A percentile compares a stretch with the other conserved stretches of the same genome.
Conservation (phyloP, 2,329 filamentous ascomycete genomes). For the Sarocladiaceae sp. region DNA sequence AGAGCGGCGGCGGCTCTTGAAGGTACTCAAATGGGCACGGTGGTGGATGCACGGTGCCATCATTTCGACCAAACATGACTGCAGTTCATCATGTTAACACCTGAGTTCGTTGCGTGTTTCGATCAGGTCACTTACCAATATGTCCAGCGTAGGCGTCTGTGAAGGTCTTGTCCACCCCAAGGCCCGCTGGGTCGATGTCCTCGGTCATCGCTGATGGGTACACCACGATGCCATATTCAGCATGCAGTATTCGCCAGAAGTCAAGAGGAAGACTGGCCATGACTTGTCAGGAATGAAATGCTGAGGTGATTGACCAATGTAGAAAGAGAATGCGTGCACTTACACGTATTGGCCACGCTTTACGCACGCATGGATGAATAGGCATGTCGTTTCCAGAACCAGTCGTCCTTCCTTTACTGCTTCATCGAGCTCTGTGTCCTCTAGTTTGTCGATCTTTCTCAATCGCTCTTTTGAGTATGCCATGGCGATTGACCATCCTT, state of each 20-base stretch:
- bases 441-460: constrained; percentile 24
- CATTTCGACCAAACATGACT: constrained; percentile 31
- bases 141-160: constrained; percentile 33
- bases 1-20: constrained; percentile 31
- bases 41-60: constrained; percentile 24
- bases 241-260: constrained; percentile 33
- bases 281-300: not conserved
- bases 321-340: not conserved
- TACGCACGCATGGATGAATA: constrained; percentile 35
- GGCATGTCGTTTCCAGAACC: constrained; percentile 33
- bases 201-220: constrained; percentile 35
- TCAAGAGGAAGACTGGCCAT: constrained; percentile 27
- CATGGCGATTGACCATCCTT: constrained; percentile 34
- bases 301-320: not conserved
- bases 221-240: constrained; percentile 35
- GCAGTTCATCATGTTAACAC: not conserved
- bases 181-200: constrained; percentile 25
- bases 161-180: constrained; percentile 30
- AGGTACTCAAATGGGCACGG: constrained; percentile 34
- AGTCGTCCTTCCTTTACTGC: constrained; percentile 28
- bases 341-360: constrained; percentile 33
- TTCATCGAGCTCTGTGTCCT: constrained; percentile 27
- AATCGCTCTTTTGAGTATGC: constrained; percentile 29
- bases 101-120: not conserved
- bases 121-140: constrained; percentile 24